These are phyloP conservation scores for Aspergillus uvarum DNA, from an alignment of 2,329 filamentous ascomycete species.

Conservation along the genomic window DNA sequence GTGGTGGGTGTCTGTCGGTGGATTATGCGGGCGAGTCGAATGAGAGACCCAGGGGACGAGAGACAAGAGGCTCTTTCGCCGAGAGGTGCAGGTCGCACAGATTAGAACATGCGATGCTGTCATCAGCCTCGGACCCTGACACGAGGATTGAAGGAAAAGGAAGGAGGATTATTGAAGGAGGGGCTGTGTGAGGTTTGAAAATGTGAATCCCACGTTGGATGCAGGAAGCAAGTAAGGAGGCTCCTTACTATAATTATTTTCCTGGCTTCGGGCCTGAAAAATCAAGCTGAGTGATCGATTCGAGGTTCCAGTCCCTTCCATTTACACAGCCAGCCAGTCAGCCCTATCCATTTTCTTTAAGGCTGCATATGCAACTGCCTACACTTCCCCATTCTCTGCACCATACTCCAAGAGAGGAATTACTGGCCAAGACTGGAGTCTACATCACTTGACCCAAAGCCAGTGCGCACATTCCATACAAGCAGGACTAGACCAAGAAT, in stretches of 20 bases:
- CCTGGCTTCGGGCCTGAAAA: too few species aligned
- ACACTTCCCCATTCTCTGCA: neutral
- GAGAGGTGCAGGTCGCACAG: constrained; percentile 1
- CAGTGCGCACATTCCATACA: constrained; percentile 1
- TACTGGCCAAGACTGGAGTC: neutral
- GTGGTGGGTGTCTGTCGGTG: neutral
- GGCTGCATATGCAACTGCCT: neutral
- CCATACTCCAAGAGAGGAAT: neutral
- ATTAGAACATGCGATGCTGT: neutral
- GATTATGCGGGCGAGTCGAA: neutral
- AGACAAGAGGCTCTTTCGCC: neutral
- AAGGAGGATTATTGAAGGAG: neutral
- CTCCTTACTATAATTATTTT: neutral
- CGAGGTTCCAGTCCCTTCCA: neutral
- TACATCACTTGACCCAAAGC: neutral
- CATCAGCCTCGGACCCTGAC: neutral
- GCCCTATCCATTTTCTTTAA: neutral
- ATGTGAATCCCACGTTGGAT: neutral
- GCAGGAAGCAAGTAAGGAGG: neutral
- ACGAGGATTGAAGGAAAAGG: neutral
- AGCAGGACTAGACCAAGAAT: neutral
- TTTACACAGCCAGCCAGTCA: neutral
- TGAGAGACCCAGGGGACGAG: neutral
- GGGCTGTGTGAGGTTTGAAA: neutral
- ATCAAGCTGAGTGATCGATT: neutral